phyloP scores from a whole-genome alignment of 1,284 basidiomycete genomes.

The Vanrija sp. region DNA sequence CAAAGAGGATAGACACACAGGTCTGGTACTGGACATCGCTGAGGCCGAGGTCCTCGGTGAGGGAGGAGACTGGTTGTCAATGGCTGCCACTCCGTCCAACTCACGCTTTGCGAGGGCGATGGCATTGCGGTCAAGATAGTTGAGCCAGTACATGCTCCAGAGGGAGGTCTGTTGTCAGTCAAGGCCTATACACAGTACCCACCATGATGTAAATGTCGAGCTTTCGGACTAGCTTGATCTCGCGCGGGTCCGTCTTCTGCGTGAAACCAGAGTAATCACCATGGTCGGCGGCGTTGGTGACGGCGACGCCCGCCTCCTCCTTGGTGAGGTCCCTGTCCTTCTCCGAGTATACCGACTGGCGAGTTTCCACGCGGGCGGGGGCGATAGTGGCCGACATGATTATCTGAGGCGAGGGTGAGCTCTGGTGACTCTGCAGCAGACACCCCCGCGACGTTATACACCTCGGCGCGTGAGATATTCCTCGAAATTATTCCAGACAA shows the following conservation, averaged over 20 bases:
- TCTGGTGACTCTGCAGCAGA: too few species aligned
- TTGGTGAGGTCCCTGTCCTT: too few species aligned
- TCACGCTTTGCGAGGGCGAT: slow-evolving; percentile 29
- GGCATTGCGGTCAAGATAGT: slow-evolving; percentile 20
- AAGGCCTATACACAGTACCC: background rate
- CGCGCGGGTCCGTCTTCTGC: slow-evolving; percentile 26
- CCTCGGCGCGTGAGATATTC: too few species aligned
- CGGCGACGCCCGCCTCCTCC: too few species aligned
- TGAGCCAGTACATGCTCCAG: slow-evolving; percentile 26
- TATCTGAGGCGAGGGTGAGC: too few species aligned
- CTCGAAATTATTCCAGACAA: too few species aligned
- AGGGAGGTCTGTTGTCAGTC: slow-evolving; percentile 12
- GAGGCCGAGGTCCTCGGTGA: slow-evolving; percentile 31
- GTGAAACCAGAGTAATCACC: slow-evolving; percentile 30
- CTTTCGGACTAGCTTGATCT: slow-evolving; percentile 28
- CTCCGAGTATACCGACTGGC: too few species aligned
- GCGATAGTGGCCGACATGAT: too few species aligned
- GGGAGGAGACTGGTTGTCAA: slow-evolving; percentile 5
- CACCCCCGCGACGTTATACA: too few species aligned
- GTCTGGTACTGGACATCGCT: slow-evolving; percentile 32
- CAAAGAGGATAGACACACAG: slow-evolving; percentile 44
- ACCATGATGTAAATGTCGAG: slow-evolving; percentile 28
- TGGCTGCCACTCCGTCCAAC: slow-evolving; percentile 3
- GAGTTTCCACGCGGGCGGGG: too few species aligned
- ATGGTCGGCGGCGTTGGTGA: too few species aligned